Base-by-base conservation (phyloP, 1,284 basidiomycete species). In the Marasmius tenuissimus region DNA sequence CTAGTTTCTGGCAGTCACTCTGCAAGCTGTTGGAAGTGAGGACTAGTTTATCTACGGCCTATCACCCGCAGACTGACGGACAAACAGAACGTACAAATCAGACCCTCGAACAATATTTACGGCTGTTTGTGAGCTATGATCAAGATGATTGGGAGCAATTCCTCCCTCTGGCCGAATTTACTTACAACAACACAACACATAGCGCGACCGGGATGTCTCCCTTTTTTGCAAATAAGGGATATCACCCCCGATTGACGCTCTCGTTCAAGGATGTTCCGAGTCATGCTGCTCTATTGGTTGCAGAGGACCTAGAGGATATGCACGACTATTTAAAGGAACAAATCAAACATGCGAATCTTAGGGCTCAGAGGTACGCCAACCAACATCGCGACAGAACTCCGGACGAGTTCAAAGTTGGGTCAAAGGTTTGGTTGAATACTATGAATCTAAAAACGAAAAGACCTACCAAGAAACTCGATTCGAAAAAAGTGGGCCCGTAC, bases 401-500 rank as follows among this genome's bases (percentile, higher is more conserved):
- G 3, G 42, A 53, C 1, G 42, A 45, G 18, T 59, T n/a, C 8
- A 5, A 54, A 35, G 20, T 22, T 4, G 61, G 58, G 49, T n/a
- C n/a, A 18, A n/a, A 56, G 14, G 61, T 62, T 1, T 62, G 58
- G 57, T 34, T 62, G 12, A 57, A 56, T 18, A 38, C 51, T 11
- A 18, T 49, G n/a, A 59, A 62, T 34, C 55, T 63, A 18, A 38
- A 18, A 16, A 63, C 58, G 34, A 57, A 42, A 2, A 35, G 53
- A 57, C 51, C 57, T 1, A 58, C 49, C 0, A 63, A 68, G 8
- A 72, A 34, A 49, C 33, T 68, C 0, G 59, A 60, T 16, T 61
- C 63, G 38, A 53, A 57, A 56, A n/a, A 54, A 18, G 67, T 59
- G 16, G 63, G 67, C 0, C 69, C 63, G 0, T 72, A 71, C 33